These are phyloP conservation scores for Xylaria sp. DNA, from an alignment of 2,329 filamentous ascomycete species.

Conservation along the genomic window DNA sequence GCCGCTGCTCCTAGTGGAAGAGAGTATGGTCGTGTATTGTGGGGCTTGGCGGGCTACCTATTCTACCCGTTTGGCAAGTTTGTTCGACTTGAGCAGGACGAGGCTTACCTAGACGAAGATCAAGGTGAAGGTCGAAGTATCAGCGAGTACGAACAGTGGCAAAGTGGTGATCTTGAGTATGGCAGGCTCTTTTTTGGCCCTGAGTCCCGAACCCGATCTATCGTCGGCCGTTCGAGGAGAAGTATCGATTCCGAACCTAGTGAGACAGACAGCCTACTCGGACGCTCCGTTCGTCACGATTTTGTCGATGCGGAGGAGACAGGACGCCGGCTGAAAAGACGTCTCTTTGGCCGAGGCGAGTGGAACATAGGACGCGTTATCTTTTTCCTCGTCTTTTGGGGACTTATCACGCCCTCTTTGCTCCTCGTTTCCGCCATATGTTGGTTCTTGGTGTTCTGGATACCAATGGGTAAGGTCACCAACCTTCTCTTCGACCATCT, in stretches of 20 bases:
- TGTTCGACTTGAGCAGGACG: slow-evolving; percentile 91
- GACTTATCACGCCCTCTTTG: slow-evolving; percentile 85
- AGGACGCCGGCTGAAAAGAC: slow-evolving; percentile 71
- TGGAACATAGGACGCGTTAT: slow-evolving; percentile 96
- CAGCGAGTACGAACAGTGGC: slow-evolving; percentile 99
- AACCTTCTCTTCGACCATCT: slow-evolving; percentile 90
- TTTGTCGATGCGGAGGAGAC: slow-evolving; percentile 49
- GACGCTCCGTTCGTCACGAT: slow-evolving; percentile 65
- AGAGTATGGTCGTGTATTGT: slow-evolving; percentile 86
- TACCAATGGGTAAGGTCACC: slow-evolving; percentile 97
- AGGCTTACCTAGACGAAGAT: slow-evolving; percentile 93
- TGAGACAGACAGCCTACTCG: slow-evolving; percentile 90
- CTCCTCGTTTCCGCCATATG: slow-evolving; percentile 88
- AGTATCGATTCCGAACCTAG: slow-evolving; percentile 86
- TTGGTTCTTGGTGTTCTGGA: slow-evolving; percentile 97
- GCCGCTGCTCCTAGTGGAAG: slow-evolving; percentile 80
- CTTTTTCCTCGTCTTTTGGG: slow-evolving; percentile 97
- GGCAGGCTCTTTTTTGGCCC: slow-evolving; percentile 96
- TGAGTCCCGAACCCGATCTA: slow-evolving; percentile 72
- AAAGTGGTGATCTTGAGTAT: slow-evolving; percentile 95
- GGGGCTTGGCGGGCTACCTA: slow-evolving; percentile 84
- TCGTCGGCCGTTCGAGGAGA: slow-evolving; percentile 85
- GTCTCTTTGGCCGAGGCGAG: slow-evolving; percentile 92
- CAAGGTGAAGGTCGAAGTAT: slow-evolving; percentile 96
- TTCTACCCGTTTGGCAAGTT: slow-evolving; percentile 98